Conservation (phyloP, 345 rosid species). For the Brassica nigra region DNA sequence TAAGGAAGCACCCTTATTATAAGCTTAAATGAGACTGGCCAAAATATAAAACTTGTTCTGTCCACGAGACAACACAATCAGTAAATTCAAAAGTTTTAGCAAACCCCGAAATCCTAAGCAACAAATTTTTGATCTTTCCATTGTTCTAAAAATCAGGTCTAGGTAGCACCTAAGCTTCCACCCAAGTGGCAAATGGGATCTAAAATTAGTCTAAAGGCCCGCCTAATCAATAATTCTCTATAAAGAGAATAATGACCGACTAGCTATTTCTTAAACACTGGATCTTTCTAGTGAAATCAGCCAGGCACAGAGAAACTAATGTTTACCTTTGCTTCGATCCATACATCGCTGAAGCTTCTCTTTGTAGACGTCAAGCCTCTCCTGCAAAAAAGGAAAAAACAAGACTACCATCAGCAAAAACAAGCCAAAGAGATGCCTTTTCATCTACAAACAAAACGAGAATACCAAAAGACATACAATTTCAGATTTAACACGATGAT, state of each 20-base stretch:
- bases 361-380: constrained; percentile 68
- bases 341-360: constrained; percentile 60
- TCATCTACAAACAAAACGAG: constrained; percentile 15
- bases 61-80: constrained; percentile 14
- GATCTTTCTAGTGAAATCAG: background rate
- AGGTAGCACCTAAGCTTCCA: no score
- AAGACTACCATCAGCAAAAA: constrained; percentile 4
- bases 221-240: no score
- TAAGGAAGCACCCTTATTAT: background rate
- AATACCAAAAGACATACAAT: constrained; percentile 53
- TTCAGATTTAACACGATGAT: constrained; percentile 86
- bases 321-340: constrained; percentile 73
- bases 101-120: background rate
- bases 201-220: no score
- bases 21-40: background rate
- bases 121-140: constrained; percentile 13
- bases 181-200: no score
- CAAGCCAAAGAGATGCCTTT: background rate
- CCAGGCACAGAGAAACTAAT: background rate
- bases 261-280: no score
- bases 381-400: constrained; percentile 44
- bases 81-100: constrained; percentile 6
- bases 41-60: background rate
- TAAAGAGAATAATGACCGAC: no score
- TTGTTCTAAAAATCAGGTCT: no score